A percentile compares a stretch with the other conserved stretches of the same genome.
Conservation (phyloP, 768 basidiomycete species). For the Lactarius hatsudake region DNA sequence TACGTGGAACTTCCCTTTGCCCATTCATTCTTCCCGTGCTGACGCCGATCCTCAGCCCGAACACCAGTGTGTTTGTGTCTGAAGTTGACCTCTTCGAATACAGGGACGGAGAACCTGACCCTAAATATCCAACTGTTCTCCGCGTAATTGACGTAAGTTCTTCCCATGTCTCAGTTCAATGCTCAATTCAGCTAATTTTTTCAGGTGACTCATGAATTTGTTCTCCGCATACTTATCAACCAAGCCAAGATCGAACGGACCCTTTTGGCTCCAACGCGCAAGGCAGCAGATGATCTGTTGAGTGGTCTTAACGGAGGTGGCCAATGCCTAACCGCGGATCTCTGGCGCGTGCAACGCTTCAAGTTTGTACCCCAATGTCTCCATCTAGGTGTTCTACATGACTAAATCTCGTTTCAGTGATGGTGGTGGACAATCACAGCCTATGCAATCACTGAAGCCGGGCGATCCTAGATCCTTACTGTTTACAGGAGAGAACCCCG, state of each 20-base stretch:
- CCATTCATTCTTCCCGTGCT: background rate
- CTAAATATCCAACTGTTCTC: slow-evolving; percentile 65
- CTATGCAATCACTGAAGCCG: slow-evolving; percentile 33
- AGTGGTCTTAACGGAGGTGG: slow-evolving; percentile 47
- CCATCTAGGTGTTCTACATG: background rate
- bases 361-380: slow-evolving; percentile 43
- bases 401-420: slow-evolving; percentile 43
- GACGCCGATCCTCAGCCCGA: slow-evolving; percentile 36
- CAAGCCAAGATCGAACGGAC: slow-evolving; percentile 65
- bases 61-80: slow-evolving; percentile 57
- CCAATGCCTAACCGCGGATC: slow-evolving; percentile 60
- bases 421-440: slow-evolving; percentile 60
- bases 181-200: background rate
- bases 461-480: slow-evolving; percentile 34
- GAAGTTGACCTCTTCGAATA: slow-evolving; percentile 82
- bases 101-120: slow-evolving; percentile 64
- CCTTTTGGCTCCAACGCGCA: slow-evolving; percentile 62
- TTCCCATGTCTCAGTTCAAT: background rate
- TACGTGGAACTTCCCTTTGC: slow-evolving; percentile 38
- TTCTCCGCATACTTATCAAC: slow-evolving; percentile 82
- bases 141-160: slow-evolving; percentile 74
- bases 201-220: slow-evolving; percentile 72
- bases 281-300: slow-evolving; percentile 57
- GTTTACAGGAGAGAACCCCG: slow-evolving; percentile 22
- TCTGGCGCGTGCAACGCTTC: slow-evolving; percentile 61